Evolutionary conservation across 352 stramenopile genomes (phyloP).

Genomic region (Globisporangium paroecandrum): DNA sequence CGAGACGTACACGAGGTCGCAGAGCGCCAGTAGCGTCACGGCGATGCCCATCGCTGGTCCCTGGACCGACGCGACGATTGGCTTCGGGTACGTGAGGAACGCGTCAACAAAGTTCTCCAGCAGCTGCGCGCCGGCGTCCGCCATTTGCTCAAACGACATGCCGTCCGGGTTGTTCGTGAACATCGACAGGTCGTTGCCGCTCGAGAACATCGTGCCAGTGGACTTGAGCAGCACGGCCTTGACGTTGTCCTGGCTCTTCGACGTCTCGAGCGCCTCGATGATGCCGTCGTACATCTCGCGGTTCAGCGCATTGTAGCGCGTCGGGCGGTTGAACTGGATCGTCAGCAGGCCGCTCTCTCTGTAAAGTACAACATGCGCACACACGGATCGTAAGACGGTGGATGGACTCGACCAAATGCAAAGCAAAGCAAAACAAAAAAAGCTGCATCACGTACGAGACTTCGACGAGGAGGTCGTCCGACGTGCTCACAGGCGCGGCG

Average conservation of each 20-base stretch:
- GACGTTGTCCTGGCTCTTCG: conserved; percentile 60
- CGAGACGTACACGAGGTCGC: conserved; percentile 89
- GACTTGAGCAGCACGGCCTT: conserved; percentile 87
- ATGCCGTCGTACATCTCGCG: conserved; percentile 81
- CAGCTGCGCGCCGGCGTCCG: conserved; percentile 45
- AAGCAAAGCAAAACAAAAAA: conserved; percentile 3
- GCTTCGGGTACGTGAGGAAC: conserved; percentile 89
- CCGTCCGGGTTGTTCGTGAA: conserved; percentile 58
- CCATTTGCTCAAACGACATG: conserved; percentile 56
- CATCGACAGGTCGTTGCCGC: conserved; percentile 85
- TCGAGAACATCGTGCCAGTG: conserved; percentile 86
- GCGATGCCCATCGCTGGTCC: conserved; percentile 88
- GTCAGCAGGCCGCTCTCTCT: conserved; percentile 64
- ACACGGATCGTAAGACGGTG: not conserved
- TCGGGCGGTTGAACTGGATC: conserved; percentile 74
- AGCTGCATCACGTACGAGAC: conserved; percentile 36
- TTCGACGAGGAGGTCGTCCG: conserved; percentile 51
- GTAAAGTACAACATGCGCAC: not conserved
- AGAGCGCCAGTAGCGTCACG: conserved; percentile 86
- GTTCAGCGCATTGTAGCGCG: conserved; percentile 88
- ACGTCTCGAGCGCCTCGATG: conserved; percentile 59
- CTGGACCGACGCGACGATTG: conserved; percentile 87
- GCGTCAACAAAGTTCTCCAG: conserved; percentile 65
- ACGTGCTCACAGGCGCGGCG: conserved; percentile 18
- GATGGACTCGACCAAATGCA: not conserved